Base-by-base conservation (phyloP, 345 rosid species). In the Hibiscus mutabilis region DNA sequence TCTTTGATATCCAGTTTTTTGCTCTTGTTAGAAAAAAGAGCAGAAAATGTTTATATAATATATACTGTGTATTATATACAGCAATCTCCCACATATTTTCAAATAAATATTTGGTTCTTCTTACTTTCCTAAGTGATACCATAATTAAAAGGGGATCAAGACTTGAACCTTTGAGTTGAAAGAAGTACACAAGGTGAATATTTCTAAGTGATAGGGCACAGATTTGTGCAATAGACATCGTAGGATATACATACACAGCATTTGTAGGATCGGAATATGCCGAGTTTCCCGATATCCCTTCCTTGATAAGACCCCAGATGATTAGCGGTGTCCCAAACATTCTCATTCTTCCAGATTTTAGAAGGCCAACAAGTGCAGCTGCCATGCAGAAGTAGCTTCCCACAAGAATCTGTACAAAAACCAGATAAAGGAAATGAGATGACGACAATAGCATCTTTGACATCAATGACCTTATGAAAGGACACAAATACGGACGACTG, bases 381-480 rank as follows among this genome's bases (percentile, higher is more conserved):
- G 97, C 97, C 70, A 94, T 96, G 71, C 86, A 80, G 71, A 91
- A 94, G 81, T 94, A 90, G 81, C 97, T 94, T 79, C 98, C 93
- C 0, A 95, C 95, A 59, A 91, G 97, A 78, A 94, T 93, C 98
- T 94, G 89, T 12, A 59, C 27, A 77, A 70, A 31, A 60, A 59
- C n/a, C 68, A 44, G 6, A 31, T 5, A 8, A 27, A 47, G 9
- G 37, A 61, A 51, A 68, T 56, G 18, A 69, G 64, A 49, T 15
- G 29, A 66, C 19, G 6, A 33, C 25, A 46, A 5, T 37, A 33
- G 4, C 6, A 1, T 31, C 18, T 42, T 40, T 65, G 4, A 13
- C 18, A 63, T 3, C 27, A 63, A 11, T 18, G 8, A 27, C 51
- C 3, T 18, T 37, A 37, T 37, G 53, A 12, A 64, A 21, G 29